Evolutionary conservation across 768 basidiomycete species (phyloP).

Genomic region (Ramaria sp.): DNA sequence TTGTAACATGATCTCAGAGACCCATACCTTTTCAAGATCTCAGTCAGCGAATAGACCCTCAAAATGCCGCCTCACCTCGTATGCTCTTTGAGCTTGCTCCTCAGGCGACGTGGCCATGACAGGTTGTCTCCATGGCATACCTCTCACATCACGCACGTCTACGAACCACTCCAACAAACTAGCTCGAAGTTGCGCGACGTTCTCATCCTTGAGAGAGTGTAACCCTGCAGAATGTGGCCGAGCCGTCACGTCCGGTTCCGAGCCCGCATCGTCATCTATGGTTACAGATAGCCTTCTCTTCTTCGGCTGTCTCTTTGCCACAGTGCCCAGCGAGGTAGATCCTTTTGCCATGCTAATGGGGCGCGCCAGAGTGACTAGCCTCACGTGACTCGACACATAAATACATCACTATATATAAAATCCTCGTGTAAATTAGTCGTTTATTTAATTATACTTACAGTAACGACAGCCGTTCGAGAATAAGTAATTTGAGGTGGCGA

Average conservation of each 20-base stretch:
- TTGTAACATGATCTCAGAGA: slow-evolving; percentile 92
- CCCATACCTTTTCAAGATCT: slow-evolving; percentile 54
- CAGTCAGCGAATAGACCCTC: not conserved
- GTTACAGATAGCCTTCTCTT: not conserved
- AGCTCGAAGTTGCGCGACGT: slow-evolving; percentile 24
- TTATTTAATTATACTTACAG: no score
- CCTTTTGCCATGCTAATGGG: not conserved
- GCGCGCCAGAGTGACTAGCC: no score
- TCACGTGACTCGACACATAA: no score
- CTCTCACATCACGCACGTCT: slow-evolving; percentile 49
- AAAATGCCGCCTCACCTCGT: slow-evolving; percentile 53
- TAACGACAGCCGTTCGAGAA: no score
- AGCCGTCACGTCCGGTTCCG: not conserved
- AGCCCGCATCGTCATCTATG: not conserved
- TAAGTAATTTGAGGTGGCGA: no score
- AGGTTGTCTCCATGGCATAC: slow-evolving; percentile 89
- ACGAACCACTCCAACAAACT: slow-evolving; percentile 65
- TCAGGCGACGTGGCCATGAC: slow-evolving; percentile 42
- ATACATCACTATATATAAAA: no score
- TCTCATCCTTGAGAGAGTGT: not conserved
- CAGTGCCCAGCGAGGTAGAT: not conserved
- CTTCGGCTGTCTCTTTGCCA: not conserved
- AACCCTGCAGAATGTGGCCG: not conserved
- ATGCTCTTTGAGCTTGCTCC: slow-evolving; percentile 75
- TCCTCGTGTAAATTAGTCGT: no score